Evolutionary conservation across 257 asterid genomes (phyloP).

Genomic region (Scutellaria baicalensis): DNA sequence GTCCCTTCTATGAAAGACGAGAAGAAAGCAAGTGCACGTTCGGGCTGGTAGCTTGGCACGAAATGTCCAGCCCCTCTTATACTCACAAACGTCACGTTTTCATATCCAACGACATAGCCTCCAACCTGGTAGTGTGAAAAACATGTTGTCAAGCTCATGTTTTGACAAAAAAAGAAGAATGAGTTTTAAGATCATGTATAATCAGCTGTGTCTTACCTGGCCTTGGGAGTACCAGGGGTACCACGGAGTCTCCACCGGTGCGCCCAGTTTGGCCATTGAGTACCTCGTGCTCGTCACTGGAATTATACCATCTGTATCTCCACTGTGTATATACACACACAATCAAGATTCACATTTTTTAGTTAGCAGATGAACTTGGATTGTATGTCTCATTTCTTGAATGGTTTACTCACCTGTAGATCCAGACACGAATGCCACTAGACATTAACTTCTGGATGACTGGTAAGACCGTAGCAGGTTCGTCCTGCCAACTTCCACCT

Average conservation of each 20-base stretch:
- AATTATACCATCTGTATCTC: conserved; percentile 44
- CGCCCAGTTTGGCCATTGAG: conserved; percentile 37
- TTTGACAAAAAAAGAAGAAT: neutral
- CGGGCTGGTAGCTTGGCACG: conserved; percentile 58
- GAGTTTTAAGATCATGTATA: no score
- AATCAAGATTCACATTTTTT: neutral
- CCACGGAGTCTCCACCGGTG: conserved; percentile 41
- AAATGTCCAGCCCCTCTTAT: conserved; percentile 62
- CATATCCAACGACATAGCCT: conserved; percentile 50
- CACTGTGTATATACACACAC: conserved; percentile 28
- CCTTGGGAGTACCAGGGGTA: conserved; percentile 48
- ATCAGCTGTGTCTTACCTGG: conserved; percentile 22
- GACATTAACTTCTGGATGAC: conserved; percentile 41
- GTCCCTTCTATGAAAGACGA: conserved; percentile 34
- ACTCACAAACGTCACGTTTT: conserved; percentile 45
- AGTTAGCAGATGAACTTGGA: neutral
- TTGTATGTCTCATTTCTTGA: neutral
- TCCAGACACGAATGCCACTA: conserved; percentile 45
- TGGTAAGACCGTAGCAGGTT: conserved; percentile 38
- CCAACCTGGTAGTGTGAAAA: conserved; percentile 36
- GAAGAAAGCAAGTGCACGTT: conserved; percentile 40
- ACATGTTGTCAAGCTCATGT: neutral
- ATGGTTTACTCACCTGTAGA: conserved; percentile 28
- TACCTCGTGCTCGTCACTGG: conserved; percentile 56
- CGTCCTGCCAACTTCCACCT: conserved; percentile 22